Evolutionary conservation across 352 stramenopile species (phyloP).

Genomic region (Phytophthora meadii): DNA sequence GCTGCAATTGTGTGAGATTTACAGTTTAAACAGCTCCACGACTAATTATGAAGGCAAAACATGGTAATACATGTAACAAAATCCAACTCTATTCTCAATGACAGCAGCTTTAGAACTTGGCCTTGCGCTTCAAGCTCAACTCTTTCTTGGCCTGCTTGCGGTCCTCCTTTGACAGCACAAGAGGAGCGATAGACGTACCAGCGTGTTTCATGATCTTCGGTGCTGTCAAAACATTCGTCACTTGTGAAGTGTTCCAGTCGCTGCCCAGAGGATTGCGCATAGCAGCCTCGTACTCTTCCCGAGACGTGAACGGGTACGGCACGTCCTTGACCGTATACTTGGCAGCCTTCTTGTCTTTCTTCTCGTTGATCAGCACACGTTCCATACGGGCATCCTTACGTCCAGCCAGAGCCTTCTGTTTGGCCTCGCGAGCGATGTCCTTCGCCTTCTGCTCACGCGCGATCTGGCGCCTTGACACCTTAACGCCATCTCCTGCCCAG

Average conservation of each 20-base stretch:
- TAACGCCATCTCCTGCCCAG: slow-evolving; percentile 88
- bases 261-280: slow-evolving; percentile 95
- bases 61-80: slow-evolving; percentile 35
- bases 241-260: slow-evolving; percentile 95
- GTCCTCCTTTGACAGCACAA: slow-evolving; percentile 88
- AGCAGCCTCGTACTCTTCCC: slow-evolving; percentile 97
- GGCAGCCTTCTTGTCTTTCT: slow-evolving; percentile 90
- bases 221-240: slow-evolving; percentile 93
- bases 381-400: slow-evolving; percentile 80
- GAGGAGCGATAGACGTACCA: slow-evolving; percentile 94
- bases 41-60: slow-evolving; percentile 28
- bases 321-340: slow-evolving; percentile 91
- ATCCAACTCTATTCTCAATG: slow-evolving; percentile 42
- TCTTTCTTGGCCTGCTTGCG: slow-evolving; percentile 86
- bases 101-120: slow-evolving; percentile 66
- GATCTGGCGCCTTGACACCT: slow-evolving; percentile 86
- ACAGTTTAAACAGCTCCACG: no score
- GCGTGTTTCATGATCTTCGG: slow-evolving; percentile 94
- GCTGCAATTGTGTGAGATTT: slow-evolving; percentile 8
- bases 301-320: slow-evolving; percentile 97
- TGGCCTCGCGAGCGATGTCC: slow-evolving; percentile 65
- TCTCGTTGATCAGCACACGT: slow-evolving; percentile 86
- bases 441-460: slow-evolving; percentile 83
- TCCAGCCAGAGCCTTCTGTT: slow-evolving; percentile 72
- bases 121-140: slow-evolving; percentile 80